Base-by-base conservation (phyloP, 768 basidiomycete genomes). In the Termitomyces eurrhizus region DNA sequence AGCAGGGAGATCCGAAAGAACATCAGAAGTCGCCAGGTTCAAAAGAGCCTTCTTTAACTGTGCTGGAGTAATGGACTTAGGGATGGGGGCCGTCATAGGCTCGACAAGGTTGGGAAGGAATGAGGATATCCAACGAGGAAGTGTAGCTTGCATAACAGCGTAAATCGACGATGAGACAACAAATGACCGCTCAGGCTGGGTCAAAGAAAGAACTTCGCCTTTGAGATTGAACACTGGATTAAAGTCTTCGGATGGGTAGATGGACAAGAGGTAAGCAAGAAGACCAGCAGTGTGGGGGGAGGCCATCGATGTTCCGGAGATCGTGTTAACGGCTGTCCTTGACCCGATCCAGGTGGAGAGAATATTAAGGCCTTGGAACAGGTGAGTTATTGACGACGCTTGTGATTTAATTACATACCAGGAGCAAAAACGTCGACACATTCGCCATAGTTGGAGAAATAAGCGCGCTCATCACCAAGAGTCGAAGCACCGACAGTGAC, bases 361-460 rank as follows among this genome's bases (percentile, higher is more conserved):
- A 71, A 98, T 96, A 80, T 93, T 93, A 63, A 95, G 77, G 62
- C 91, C 84, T 80, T 42, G 2, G 52, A 53, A 52, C 13, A 5
- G 36, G 16, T 50, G 8, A 29, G 33, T 14, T 18, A 14, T 45
- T 44, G 48, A 55, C 39, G 29, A 26, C 7, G 6, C 4, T 39
- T 11, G 4, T 18, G 36, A n/a, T 52, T 50, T 35, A 29, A 6
- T 24, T 24, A 71, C 75, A 55, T 67, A 77, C 86, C 93, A 54
- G 95, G 96, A 36, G 85, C 95, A 67, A 97, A 95, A 63, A 98
- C 82, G 67, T 98, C 93, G 56, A 98, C 95, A 70, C 95, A 98
- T 56, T 77, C 65, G 24, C 96, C 97, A 66, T 78, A 81, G 83
- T 99, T 99, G 70, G 93, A 95, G 82, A 97, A 94, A 76, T 90